Evolutionary conservation across 2,329 filamentous ascomycete species (phyloP), one percentile per base, ranked within the genome.

Genomic region (Penicillium sp.): DNA sequence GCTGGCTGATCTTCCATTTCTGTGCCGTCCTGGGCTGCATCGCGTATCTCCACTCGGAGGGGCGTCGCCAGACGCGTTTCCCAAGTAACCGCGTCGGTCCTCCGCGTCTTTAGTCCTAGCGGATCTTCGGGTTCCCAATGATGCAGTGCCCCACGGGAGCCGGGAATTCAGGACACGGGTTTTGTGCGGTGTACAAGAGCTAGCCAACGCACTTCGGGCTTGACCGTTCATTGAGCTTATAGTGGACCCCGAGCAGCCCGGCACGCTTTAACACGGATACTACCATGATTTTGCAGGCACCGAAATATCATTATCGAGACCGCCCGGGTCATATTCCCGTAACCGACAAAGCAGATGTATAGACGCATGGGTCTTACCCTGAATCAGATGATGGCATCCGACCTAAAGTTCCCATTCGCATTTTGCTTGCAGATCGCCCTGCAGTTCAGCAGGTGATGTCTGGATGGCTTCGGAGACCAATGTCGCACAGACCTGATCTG

Each of bases 31-130:
- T 53, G 54, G 53, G 49, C 51, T 49, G 52, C 29, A 50, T 49
- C 45, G 31, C 27, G 29, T 24, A 31, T 44, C 50, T 46, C 50
- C 50, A 53, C 50, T 47, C 41, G 45, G 39, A 39, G 46, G 51
- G 56, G 53, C 48, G 29, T 61, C 57, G 59, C 56, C 56, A 60
- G 53, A 61, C 63, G 64, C 63, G 66, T 68, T 67, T 64, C 66
- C 66, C 47, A 64, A 68, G 66, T 67, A 68, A 68, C 66, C 66
- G 66, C 62, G 64, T 64, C 53, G 55, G 48, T 47, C 39, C 58
- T 64, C 47, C 58, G 59, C 63, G 59, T 63, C 19, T 22, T 22
- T 13, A 39, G 19, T 41, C 62, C 56, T 47, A 43, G 57, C 53
- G 58, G 62, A 60, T 62, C 58, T 29, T 60, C 63, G 52, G 52